Evolutionary conservation across 768 basidiomycete species (phyloP).

Genomic region (Leccinum subgranulosum): DNA sequence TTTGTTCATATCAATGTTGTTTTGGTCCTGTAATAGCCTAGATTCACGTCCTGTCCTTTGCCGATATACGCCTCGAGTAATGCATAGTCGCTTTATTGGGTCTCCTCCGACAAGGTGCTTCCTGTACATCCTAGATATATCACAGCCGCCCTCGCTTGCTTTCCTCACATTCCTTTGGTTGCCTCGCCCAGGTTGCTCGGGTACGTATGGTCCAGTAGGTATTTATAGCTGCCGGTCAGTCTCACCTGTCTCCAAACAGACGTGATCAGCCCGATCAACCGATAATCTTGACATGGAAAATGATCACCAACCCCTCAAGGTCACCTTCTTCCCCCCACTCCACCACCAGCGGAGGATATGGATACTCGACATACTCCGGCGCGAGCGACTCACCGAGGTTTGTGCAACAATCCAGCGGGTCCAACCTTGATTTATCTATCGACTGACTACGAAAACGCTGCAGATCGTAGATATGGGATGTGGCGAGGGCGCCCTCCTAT

Average conservation of each 20-base stretch:
- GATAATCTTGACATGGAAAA: slow-evolving; percentile 16
- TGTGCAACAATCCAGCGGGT: slow-evolving; percentile 7
- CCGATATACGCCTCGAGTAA: not conserved
- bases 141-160: not conserved
- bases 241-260: not conserved
- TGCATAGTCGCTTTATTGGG: slow-evolving; percentile 17
- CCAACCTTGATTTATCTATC: not conserved
- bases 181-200: not conserved
- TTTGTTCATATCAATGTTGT: slow-evolving; percentile 8
- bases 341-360: slow-evolving; percentile 68
- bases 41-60: not conserved
- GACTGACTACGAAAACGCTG: not conserved
- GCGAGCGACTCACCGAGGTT: slow-evolving; percentile 54
- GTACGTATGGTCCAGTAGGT: not conserved
- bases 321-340: slow-evolving; percentile 67
- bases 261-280: slow-evolving; percentile 6
- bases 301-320: slow-evolving; percentile 33
- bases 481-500: slow-evolving; percentile 74
- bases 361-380: slow-evolving; percentile 61
- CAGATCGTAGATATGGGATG: slow-evolving; percentile 85
- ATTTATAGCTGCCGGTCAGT: not conserved
- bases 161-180: not conserved
- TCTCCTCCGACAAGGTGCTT: slow-evolving; percentile 18
- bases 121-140: slow-evolving; percentile 5
- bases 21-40: slow-evolving; percentile 14